Evolutionary conservation across 2,329 filamentous ascomycete genomes (phyloP), one percentile per base, ranked within the genome.

Genomic region (Xylariaceae sp.): DNA sequence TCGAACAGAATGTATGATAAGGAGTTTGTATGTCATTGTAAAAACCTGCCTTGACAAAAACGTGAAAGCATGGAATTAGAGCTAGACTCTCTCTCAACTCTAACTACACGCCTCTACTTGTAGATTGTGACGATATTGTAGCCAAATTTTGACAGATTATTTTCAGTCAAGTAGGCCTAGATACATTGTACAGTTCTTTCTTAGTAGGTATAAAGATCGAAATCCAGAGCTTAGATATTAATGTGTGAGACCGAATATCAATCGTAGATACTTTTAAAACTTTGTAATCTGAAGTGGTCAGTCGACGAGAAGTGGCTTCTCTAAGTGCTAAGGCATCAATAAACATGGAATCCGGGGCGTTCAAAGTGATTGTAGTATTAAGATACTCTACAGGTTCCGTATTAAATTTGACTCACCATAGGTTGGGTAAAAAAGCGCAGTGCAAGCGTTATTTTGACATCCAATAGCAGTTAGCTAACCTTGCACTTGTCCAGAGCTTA

Each of bases 391-490:
- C 3, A 36, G 24, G 10, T 10, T 3, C 3, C 1, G 16, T 4
- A 43, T 55, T 36, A 53, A 46, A 16, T 20, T 3, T 46, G 13
- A 36, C 24, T 10, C 8, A n/a, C 3, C 9, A 11, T 15, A 3
- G 4, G 13, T n/a, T 24, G 7, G 21, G 21, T 1, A 23, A 24
- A 4, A 26, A 27, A 6, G 35, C 37, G 61, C 62, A 13, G 67
- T 33, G 26, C 64, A 69, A 3, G 57, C 59, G 6, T 65, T 62
- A 11, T 64, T 66, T 56, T 70, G 66, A 43, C 67, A 70, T 40
- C 70, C 68, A 2, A 68, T 66, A 8, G 68, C 68, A 0, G 68
- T 70, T 11, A 67, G 68, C 63, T 65, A 71, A 15, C 67, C 68
- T 37, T 69, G 60, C 5, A 68, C 68, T 7, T 68, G 36, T 1